Percentiles rank a stretch among this genome's conserved stretches.
Conservation (phyloP, 2,329 filamentous ascomycete species). For the Westerdykella aurantiaca region DNA sequence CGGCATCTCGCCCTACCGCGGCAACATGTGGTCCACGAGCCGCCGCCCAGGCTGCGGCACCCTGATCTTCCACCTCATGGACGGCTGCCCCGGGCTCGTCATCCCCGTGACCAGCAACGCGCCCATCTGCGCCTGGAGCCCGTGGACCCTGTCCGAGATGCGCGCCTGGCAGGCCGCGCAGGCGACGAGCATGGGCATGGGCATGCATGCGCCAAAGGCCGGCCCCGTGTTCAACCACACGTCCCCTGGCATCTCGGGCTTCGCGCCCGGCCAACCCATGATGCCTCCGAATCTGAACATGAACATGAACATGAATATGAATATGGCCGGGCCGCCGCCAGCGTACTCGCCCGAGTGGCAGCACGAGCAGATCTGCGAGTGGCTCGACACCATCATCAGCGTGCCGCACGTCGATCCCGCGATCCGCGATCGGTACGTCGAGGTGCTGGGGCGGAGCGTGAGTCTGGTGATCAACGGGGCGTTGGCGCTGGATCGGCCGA, state of each 20-base stretch:
- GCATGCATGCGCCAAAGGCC: background rate
- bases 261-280: too few species aligned
- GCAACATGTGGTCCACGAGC: conserved; percentile 34
- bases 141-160: conserved; percentile 34
- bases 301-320: too few species aligned
- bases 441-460: conserved; percentile 28
- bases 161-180: conserved; percentile 5
- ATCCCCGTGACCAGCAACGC: conserved; percentile 26
- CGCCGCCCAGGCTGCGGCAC: conserved; percentile 35
- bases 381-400: conserved; percentile 26
- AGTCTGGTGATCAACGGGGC: conserved; percentile 37
- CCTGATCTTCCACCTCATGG: conserved; percentile 34
- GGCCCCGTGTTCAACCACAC: too few species aligned
- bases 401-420: conserved; percentile 17
- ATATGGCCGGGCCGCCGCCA: too few species aligned
- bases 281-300: too few species aligned
- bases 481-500: conserved; percentile 20
- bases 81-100: conserved; percentile 35
- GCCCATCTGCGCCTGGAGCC: conserved; percentile 30
- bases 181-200: conserved; percentile 5
- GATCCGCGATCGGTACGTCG: conserved; percentile 25
- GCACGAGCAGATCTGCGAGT: conserved; percentile 34
- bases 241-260: too few species aligned
- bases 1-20: conserved; percentile 33
- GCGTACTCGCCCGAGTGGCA: conserved; percentile 22